A percentile compares a stretch with the other conserved stretches of the same genome.
Conservation (phyloP, 2,329 filamentous ascomycete genomes). For the Diaporthe humulicola region DNA sequence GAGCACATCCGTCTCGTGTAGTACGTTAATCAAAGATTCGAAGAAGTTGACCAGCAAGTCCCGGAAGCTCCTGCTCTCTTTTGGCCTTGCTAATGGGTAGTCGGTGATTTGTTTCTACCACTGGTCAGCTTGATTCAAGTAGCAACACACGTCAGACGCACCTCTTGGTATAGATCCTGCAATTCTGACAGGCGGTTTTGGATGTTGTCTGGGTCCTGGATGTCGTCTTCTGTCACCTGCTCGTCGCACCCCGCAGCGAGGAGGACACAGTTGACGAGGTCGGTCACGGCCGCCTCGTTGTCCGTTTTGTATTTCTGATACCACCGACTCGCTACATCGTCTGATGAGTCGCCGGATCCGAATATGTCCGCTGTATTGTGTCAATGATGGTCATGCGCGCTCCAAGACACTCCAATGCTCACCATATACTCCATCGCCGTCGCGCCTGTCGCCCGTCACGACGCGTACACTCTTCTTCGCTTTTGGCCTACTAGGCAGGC, state of each 20-base stretch:
- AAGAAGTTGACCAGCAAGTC: constrained; percentile 85
- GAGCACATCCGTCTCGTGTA: constrained; percentile 85
- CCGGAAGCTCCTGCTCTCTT: constrained; percentile 82
- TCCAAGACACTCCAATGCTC: constrained; percentile 45
- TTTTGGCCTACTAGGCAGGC: constrained; percentile 67
- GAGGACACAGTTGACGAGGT: constrained; percentile 76
- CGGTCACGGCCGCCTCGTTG: constrained; percentile 67
- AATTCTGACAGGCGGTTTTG: constrained; percentile 83
- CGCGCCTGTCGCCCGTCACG: constrained; percentile 60
- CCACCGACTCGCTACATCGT: constrained; percentile 72
- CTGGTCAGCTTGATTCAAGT: constrained; percentile 38
- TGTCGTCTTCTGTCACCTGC: constrained; percentile 84
- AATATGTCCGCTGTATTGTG: constrained; percentile 70
- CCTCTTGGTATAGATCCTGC: constrained; percentile 88
- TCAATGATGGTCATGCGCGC: constrained; percentile 43
- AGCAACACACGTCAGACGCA: constrained; percentile 54
- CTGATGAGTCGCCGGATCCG: constrained; percentile 67
- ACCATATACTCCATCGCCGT: constrained; percentile 70
- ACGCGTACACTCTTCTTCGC: constrained; percentile 70
- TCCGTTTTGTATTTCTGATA: constrained; percentile 69
- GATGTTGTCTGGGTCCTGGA: constrained; percentile 90
- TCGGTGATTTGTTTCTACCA: constrained; percentile 81
- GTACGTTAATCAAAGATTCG: constrained; percentile 77
- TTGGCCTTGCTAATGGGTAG: constrained; percentile 89
- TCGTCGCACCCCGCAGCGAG: constrained; percentile 84